A percentile compares a stretch with the other conserved stretches of the same genome.
These are phyloP conservation scores for Syzygium aqueum DNA, from an alignment of 345 rosid species.

Conservation along the genomic window DNA sequence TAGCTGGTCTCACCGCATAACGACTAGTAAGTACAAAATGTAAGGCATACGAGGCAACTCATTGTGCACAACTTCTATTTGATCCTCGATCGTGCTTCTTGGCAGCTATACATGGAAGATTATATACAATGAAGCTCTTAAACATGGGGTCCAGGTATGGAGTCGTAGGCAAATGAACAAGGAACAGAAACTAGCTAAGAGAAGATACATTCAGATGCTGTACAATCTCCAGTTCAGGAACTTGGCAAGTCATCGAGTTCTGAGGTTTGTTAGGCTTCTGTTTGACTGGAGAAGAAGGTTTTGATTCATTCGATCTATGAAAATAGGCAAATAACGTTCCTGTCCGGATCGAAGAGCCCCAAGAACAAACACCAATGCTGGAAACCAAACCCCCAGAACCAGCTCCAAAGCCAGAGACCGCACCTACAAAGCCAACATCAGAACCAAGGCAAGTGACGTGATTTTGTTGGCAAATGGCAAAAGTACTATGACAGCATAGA, in stretches of 20 bases:
- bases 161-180: conserved; percentile 69
- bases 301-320: not conserved
- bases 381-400: not conserved
- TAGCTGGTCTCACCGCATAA: conserved; percentile 57
- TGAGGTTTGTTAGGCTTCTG: not conserved
- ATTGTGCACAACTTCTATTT: not conserved
- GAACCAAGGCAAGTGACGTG: not conserved
- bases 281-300: not conserved
- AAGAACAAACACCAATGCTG: not conserved
- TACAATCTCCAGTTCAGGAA: conserved; percentile 64
- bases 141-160: conserved; percentile 79
- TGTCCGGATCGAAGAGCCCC: conserved; percentile 24
- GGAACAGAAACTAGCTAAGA: conserved; percentile 66
- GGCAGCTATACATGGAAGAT: conserved; percentile 92
- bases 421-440: conserved; percentile 1
- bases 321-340: conserved; percentile 44
- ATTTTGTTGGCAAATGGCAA: not conserved
- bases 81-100: not conserved
- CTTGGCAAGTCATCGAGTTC: conserved; percentile 27
- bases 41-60: not conserved
- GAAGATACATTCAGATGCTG: conserved; percentile 58
- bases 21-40: conserved; percentile 38
- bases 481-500: not conserved
- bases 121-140: conserved; percentile 48
- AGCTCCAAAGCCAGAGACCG: not conserved